A percentile compares a stretch with the other conserved stretches of the same genome.
Conservation (phyloP, 305 asterid genomes). For the Fraxinus sp. region DNA sequence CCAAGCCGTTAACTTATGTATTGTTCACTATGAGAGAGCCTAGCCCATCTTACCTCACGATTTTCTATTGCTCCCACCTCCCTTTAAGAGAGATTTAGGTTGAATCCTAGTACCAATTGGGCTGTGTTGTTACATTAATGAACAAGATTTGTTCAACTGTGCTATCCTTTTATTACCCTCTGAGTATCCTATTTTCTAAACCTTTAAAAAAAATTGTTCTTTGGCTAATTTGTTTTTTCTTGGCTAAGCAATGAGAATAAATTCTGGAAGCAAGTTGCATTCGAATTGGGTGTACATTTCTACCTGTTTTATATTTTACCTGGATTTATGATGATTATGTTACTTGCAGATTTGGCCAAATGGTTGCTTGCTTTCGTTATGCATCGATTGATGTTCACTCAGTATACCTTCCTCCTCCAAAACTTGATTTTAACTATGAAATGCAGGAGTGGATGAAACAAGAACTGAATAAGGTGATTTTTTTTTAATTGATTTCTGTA, state of each 20-base stretch:
- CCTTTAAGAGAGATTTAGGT: not conserved
- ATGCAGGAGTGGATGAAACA: constrained; percentile 79
- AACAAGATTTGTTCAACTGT: constrained; percentile 6
- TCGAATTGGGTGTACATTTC: not conserved
- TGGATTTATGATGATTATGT: constrained; percentile 26
- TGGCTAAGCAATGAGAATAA: constrained; percentile 9
- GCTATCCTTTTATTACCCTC: not conserved
- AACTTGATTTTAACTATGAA: constrained; percentile 77
- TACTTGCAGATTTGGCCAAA: constrained; percentile 74
- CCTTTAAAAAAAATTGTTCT: constrained; percentile 8
- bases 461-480: constrained; percentile 69
- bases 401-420: constrained; percentile 85
- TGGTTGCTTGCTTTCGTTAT: constrained; percentile 99
- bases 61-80: not conserved
- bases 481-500: constrained; percentile 5
- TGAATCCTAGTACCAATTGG: not conserved
- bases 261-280: not conserved
- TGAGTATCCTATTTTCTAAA: constrained; percentile 15
- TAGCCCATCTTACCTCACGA: not conserved
- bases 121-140: not conserved
- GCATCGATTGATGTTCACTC: constrained; percentile 95
- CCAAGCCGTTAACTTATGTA: too few relatives aligned
- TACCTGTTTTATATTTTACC: constrained; percentile 10
- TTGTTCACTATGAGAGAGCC: not conserved
- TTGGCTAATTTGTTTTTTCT: not conserved